Conservation (phyloP, 129 eudicot genomes). For the Helichrysum umbraculigerum region DNA sequence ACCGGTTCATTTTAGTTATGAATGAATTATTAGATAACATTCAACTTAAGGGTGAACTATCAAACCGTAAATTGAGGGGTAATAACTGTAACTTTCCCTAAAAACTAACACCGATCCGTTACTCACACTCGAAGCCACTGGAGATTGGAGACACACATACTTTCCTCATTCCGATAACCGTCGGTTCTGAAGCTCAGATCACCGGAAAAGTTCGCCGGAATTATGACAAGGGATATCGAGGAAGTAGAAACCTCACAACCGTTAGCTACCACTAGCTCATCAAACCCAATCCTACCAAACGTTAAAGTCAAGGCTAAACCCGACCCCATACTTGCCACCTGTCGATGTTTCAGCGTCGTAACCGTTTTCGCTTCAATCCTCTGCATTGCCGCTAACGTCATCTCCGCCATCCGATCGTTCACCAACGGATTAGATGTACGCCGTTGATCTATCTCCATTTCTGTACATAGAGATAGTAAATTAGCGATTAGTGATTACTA, state of each 20-base stretch:
- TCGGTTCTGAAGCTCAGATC: too few species aligned
- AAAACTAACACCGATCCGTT: neutral
- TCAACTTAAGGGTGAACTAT: neutral
- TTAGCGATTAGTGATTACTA: neutral
- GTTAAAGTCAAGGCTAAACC: constrained; percentile 40
- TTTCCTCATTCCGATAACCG: too few species aligned
- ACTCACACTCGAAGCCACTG: constrained; percentile 4
- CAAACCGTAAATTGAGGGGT: neutral
- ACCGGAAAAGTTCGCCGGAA: constrained; percentile 23
- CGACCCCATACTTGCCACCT: constrained; percentile 62
- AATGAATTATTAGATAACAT: neutral
- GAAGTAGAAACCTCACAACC: constrained; percentile 42
- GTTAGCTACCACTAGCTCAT: constrained; percentile 27
- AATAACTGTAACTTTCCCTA: neutral
- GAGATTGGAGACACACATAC: neutral
- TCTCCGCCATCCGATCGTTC: constrained; percentile 79
- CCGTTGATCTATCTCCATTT: constrained; percentile 7
- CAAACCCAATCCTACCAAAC: constrained; percentile 19
- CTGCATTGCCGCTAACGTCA: constrained; percentile 77
- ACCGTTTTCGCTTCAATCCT: constrained; percentile 69
- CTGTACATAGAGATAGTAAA: neutral
- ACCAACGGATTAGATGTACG: constrained; percentile 65
- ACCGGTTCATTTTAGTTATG: neutral
- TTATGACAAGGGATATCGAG: constrained; percentile 32
- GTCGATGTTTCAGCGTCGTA: constrained; percentile 77